A percentile compares a stretch with the other conserved stretches of the same genome.
Evolutionary conservation across 352 stramenopile species (phyloP).

Genomic region (Phytopythium litorale): DNA sequence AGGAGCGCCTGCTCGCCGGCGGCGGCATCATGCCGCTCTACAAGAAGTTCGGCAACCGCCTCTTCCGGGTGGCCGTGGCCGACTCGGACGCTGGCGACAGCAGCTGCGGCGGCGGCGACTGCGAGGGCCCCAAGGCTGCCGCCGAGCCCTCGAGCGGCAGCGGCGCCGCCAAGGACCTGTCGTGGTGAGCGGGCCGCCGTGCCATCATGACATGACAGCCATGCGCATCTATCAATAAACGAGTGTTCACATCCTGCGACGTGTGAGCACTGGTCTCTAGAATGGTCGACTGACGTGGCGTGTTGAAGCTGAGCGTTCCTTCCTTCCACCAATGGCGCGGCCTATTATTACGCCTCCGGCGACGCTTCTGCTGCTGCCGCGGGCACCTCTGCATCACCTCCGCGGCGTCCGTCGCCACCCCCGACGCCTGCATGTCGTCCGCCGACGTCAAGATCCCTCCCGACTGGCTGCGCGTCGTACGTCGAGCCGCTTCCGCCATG

Average conservation of each 20-base stretch:
- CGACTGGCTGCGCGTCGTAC: conserved; percentile 46
- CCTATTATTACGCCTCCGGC: not conserved
- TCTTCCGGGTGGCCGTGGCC: conserved; percentile 83
- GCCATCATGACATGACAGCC: not conserved
- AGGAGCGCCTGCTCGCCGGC: conserved; percentile 74
- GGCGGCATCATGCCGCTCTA: conserved; percentile 86
- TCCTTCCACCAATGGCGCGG: not conserved
- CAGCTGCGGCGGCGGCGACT: conserved; percentile 32
- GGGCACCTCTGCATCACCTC: not conserved
- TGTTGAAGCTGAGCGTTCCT: not conserved
- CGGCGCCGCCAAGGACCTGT: conserved; percentile 44
- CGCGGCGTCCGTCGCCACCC: not conserved
- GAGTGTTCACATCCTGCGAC: not conserved
- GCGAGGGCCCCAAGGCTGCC: conserved; percentile 34
- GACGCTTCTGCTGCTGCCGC: not conserved
- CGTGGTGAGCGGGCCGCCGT: conserved; percentile 35
- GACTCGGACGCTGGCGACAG: conserved; percentile 35
- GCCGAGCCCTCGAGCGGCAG: conserved; percentile 23
- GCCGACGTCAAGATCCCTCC: conserved; percentile 41
- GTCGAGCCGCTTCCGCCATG: not conserved
- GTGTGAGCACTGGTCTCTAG: not conserved
- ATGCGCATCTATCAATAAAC: conserved; percentile 1
- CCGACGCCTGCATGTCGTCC: conserved; percentile 15
- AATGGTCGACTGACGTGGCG: not conserved
- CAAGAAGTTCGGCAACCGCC: conserved; percentile 82